phyloP scores from a whole-genome alignment of 306 rosid genomes.

The Hippophae gyantsensis region DNA sequence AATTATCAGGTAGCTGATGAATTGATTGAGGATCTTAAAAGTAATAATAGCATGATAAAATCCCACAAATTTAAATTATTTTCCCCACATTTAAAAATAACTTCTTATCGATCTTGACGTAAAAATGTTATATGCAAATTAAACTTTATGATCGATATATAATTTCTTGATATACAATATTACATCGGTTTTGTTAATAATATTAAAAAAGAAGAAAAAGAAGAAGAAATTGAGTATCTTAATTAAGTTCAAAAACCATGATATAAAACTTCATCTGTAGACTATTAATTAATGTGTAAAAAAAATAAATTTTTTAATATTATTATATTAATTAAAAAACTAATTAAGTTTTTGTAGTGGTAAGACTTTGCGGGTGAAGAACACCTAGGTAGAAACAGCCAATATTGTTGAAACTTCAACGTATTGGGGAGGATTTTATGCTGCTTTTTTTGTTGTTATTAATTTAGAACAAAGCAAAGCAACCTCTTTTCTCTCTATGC shows the following conservation, averaged over 20 bases:
- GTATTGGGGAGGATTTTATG: constrained; percentile 19
- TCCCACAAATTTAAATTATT: too few species aligned
- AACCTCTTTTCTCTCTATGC: constrained; percentile 21
- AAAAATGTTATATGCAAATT: too few species aligned
- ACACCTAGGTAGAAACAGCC: constrained; percentile 12
- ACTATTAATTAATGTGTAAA: background rate
- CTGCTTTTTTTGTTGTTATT: constrained; percentile 2
- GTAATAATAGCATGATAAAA: too few species aligned
- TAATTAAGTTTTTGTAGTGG: constrained; percentile 8
- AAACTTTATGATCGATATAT: too few species aligned
- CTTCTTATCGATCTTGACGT: too few species aligned
- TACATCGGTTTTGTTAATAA: too few species aligned
- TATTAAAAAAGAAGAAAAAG: too few species aligned
- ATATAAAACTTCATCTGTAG: background rate
- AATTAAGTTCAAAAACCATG: background rate
- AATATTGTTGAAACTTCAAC: constrained; percentile 25
- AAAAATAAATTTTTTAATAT: background rate
- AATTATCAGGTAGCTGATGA: too few species aligned
- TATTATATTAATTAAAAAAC: background rate
- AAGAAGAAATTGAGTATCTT: too few species aligned
- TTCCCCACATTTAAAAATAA: too few species aligned
- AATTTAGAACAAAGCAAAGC: constrained; percentile 7
- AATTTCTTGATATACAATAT: too few species aligned
- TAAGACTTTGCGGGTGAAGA: constrained; percentile 23
- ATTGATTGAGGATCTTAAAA: too few species aligned